A percentile compares a stretch with the other conserved stretches of the same genome.
These are phyloP conservation scores for Sporobolomyces phaffii DNA, from an alignment of 768 basidiomycete genomes.

Conservation along the genomic window DNA sequence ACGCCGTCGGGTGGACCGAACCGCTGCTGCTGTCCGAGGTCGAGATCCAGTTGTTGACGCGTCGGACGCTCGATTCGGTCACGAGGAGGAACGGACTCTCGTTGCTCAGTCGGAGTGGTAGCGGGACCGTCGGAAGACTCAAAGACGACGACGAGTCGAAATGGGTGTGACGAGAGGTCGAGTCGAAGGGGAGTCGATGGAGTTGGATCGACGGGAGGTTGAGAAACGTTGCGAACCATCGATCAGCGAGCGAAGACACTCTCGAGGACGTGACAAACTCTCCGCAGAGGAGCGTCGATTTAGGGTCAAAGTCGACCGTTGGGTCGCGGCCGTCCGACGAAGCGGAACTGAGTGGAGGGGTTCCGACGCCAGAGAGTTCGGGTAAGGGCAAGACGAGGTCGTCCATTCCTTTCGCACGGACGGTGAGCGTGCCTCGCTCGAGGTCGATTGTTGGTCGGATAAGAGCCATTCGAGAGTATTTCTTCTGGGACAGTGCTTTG, in stretches of 20 bases:
- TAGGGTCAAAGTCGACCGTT: neutral
- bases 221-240: constrained; percentile 37
- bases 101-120: constrained; percentile 39
- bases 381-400: constrained; percentile 30
- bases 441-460: constrained; percentile 33
- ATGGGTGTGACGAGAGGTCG: constrained; percentile 25
- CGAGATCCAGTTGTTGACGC: constrained; percentile 28
- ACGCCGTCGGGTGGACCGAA: constrained; percentile 21
- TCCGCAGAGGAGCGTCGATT: constrained; percentile 27
- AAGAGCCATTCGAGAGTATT: constrained; percentile 39
- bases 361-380: neutral
- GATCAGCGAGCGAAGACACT: constrained; percentile 14
- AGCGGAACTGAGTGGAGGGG: neutral
- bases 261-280: constrained; percentile 8
- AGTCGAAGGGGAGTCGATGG: constrained; percentile 14
- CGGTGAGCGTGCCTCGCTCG: neutral
- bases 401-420: constrained; percentile 19
- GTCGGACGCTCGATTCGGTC: constrained; percentile 28
- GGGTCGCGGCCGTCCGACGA: neutral
- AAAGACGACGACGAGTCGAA: neutral
- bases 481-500: constrained; percentile 39
- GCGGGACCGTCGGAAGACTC: neutral
- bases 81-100: constrained; percentile 42
- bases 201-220: constrained; percentile 27
- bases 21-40: neutral